phyloP scores from a whole-genome alignment of 306 rosid genomes.

The Pyrus bretschneideri region DNA sequence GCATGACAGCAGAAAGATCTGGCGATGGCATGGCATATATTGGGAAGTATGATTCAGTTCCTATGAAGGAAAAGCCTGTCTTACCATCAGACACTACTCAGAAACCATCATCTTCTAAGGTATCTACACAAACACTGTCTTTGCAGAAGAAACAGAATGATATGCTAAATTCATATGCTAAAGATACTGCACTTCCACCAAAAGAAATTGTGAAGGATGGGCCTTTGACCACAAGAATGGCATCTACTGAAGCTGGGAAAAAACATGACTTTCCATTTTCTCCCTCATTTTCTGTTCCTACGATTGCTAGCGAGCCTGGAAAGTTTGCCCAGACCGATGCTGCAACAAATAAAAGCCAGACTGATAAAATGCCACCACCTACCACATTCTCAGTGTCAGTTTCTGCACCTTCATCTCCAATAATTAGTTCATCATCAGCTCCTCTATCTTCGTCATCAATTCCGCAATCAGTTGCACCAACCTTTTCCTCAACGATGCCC shows the following conservation, averaged over 20 bases:
- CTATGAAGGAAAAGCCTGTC: slow-evolving; percentile 32
- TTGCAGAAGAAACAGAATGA: slow-evolving; percentile 30
- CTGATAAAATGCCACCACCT: slow-evolving; percentile 22
- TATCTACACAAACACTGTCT: slow-evolving; percentile 23
- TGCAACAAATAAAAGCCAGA: slow-evolving; percentile 27
- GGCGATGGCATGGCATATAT: slow-evolving; percentile 1
- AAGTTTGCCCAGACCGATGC: slow-evolving; percentile 14
- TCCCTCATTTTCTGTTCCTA: slow-evolving; percentile 23
- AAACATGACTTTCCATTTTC: slow-evolving; percentile 25
- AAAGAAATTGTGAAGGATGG: slow-evolving; percentile 23
- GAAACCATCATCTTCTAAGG: slow-evolving; percentile 24
- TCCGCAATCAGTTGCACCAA: slow-evolving; percentile 25
- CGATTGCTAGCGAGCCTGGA: slow-evolving; percentile 13
- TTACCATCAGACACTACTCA: slow-evolving; percentile 24
- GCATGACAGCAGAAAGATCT: slow-evolving; percentile 24
- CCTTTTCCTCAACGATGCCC: slow-evolving; percentile 19
- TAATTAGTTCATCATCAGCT: slow-evolving; percentile 14
- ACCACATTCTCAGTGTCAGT: slow-evolving; percentile 27
- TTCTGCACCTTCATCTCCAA: slow-evolving; percentile 20
- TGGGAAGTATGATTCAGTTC: slow-evolving; percentile 26
- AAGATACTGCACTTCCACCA: slow-evolving; percentile 14
- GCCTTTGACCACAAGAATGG: slow-evolving; percentile 23
- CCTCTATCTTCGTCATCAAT: slow-evolving; percentile 24
- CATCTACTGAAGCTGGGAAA: slow-evolving; percentile 34
- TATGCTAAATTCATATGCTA: slow-evolving; percentile 25